Base-by-base conservation (phyloP, 2,329 filamentous ascomycete species). In the Zalaria sp. region DNA sequence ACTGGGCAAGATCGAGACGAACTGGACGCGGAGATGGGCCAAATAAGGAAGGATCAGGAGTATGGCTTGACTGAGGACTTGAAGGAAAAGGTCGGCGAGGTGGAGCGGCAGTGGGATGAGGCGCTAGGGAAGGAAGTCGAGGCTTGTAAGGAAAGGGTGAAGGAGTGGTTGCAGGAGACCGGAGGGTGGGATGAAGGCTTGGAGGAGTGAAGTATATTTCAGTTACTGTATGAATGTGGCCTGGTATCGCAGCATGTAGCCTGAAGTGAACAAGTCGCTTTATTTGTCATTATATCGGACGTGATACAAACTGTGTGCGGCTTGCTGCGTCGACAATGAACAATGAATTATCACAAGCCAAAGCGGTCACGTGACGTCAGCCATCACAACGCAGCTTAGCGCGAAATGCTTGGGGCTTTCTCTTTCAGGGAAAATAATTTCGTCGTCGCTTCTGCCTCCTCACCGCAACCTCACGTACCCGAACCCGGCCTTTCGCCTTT, bases 91-190 rank as follows among this genome's bases (percentile, higher is more conserved):
- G 91, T 95, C 2, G 76, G 81, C 28, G 77, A 88, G 48, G 84
- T 96, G 29, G 87, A 94, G 62, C 82, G 86, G 42, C 86, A 93
- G 62, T 96, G 91, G 89, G 70, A 73, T 31, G 83, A 86, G 53
- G 87, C 84, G 4, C 67, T 96, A n/a, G 89, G 88, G 1, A 78
- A 79, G 47, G 76, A 79, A 42, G 71, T 96, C 51, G 75, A 74
- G 46, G 72, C 69, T 10, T 79, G 88, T 47, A 89, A 84, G 61
- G 75, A 78, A 56, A 69, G 81, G 40, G 80, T 94, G 0, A 79
- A 79, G 41, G 72, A 71, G 27, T 88, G 79, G 65, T 67, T 95
- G 51, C 62, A 85, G 47, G 73, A 76, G 54, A 79, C 77, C 46
- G 86, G 83, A n/a, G 89, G 86, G 1, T 93, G 88, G 85, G 87